These are phyloP conservation scores for Nemania bipapillata DNA, from an alignment of 2,329 filamentous ascomycete species.

Conservation along the genomic window DNA sequence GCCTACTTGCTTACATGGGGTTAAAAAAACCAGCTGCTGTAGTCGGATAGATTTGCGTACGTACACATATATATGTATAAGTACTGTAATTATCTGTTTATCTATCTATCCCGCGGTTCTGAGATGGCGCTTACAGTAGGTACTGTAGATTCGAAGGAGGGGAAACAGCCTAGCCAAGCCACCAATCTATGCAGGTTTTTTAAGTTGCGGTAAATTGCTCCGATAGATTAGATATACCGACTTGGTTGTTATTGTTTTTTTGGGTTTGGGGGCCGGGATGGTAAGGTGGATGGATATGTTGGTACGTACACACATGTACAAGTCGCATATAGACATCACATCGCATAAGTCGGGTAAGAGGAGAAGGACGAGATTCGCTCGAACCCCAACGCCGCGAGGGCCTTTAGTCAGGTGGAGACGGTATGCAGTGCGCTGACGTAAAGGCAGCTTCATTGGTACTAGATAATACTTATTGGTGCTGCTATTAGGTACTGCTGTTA, in stretches of 20 bases:
- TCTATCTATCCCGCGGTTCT: too few species aligned
- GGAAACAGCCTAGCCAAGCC: too few species aligned
- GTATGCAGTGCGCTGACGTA: slow-evolving; percentile 32
- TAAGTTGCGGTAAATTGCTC: background rate
- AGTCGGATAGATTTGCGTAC: too few species aligned
- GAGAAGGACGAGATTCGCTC: background rate
- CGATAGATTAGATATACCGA: background rate
- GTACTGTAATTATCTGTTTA: too few species aligned
- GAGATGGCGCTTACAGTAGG: too few species aligned
- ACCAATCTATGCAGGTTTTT: background rate
- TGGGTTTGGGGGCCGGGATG: too few species aligned
- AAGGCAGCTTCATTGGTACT: background rate
- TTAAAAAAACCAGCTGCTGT: background rate
- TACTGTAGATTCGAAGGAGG: too few species aligned
- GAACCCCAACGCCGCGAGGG: background rate
- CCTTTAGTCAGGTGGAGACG: slow-evolving; percentile 27
- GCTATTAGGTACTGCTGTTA: background rate
- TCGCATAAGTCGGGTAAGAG: too few species aligned
- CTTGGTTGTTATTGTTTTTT: background rate
- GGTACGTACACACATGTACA: background rate
- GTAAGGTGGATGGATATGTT: background rate
- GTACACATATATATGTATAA: background rate
- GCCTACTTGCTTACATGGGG: background rate
- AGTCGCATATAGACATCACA: too few species aligned
- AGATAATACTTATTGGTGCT: background rate